Evolutionary conservation across 352 stramenopile genomes (phyloP), one percentile per base, ranked within the genome.

Genomic region (Stramenopiles sp.): DNA sequence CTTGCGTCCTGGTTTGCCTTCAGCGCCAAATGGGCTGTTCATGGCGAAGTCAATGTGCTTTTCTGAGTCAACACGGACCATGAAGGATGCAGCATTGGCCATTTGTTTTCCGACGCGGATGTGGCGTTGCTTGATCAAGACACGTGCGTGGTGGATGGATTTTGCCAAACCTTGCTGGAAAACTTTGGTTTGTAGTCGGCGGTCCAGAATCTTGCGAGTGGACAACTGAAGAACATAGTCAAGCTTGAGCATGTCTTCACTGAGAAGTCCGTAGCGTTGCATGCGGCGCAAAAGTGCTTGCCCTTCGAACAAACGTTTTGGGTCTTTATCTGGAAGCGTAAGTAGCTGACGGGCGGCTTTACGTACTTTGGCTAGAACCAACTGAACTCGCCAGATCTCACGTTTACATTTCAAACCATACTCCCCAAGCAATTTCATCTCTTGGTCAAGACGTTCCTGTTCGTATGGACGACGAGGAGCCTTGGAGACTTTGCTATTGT

Each of bases 11-110:
- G n/a, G n/a, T n/a, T n/a, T n/a, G n/a, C n/a, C n/a, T n/a, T n/a
- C n/a, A n/a, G n/a, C n/a, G 78, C 94, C 94, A 81, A 98, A 99
- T 36, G 95, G 94, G 74, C 92, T 98, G 78, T 92, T 97, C 78
- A 96, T 85, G 73, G 93, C 82, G 83, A 98, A 98, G 86, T 98
- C 94, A 88, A 99, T 98, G 91, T 98, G 94, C 86, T 98, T 98
- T 85, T 98, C 94, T 74, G 89, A 97, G 85, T 97, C 89, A 76
- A 96, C 92, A 78, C 94, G 90, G 32, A 99, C 94, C 77, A 98
- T 94, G 89, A 99, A 99, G 63, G 91, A 97, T 30, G 95, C 93
- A 32, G 98, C 91, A 84, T 98, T 96, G 48, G 99, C 95, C 68
- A 99, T 85, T 84, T 98, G 93, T 81, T 95, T 96, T 84, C 94